phyloP scores from a whole-genome alignment of 768 basidiomycete genomes.

The Hemileccinum rubropunctum region DNA sequence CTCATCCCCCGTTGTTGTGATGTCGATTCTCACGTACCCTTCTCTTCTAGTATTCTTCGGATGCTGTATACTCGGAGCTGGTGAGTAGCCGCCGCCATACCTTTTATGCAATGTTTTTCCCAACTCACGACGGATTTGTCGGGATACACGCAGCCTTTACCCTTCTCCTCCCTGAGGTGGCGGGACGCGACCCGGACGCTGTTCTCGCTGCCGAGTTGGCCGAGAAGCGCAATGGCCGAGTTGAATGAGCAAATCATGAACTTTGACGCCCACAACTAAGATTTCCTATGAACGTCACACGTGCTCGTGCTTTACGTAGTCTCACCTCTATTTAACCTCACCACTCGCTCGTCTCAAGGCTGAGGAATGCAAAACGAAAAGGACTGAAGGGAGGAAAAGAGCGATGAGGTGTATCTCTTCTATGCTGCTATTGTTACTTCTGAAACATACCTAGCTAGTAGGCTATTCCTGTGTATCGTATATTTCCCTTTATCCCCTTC shows the following conservation, averaged over 20 bases:
- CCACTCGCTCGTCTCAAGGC: no score
- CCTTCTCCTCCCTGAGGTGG: slow-evolving; percentile 50
- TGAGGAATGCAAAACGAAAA: no score
- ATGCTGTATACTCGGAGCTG: slow-evolving; percentile 58
- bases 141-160: slow-evolving; percentile 30
- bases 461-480: no score
- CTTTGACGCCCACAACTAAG: no score
- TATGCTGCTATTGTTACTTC: no score
- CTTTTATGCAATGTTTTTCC: not conserved
- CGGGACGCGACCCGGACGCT: slow-evolving; percentile 49
- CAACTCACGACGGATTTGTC: not conserved
- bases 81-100: slow-evolving; percentile 18
- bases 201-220: slow-evolving; percentile 40
- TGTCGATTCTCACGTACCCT: not conserved
- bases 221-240: slow-evolving; percentile 9
- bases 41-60: slow-evolving; percentile 56
- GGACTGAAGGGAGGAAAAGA: no score
- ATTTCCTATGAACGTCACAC: no score
- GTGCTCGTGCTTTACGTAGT: no score
- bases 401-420: no score
- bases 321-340: no score
- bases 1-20: not conserved
- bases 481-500: no score
- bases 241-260: not conserved
- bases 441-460: no score